Percentiles rank a stretch among this genome's conserved stretches.
Conservation (phyloP, 202 grass and related monocot species). For the Panicum hallii region DNA sequence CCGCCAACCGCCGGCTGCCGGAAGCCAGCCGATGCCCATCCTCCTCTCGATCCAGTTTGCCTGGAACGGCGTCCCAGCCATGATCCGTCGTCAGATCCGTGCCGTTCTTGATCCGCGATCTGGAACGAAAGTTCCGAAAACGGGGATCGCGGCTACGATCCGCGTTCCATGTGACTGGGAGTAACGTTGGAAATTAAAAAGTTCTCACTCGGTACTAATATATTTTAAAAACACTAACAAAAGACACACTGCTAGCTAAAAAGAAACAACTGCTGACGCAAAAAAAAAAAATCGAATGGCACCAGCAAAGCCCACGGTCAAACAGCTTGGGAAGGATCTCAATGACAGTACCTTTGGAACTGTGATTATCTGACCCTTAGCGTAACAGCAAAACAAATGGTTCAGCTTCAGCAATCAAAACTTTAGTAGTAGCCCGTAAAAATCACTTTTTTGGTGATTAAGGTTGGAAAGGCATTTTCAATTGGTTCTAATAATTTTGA, state of each 20-base stretch:
- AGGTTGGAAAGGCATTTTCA: background rate
- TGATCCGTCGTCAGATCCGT: too few relatives aligned
- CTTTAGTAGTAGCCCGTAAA: too few relatives aligned
- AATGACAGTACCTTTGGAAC: slow-evolving; percentile 12
- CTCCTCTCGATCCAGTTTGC: too few relatives aligned
- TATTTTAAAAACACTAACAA: background rate
- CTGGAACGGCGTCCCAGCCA: too few relatives aligned
- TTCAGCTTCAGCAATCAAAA: background rate
- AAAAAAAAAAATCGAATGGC: background rate
- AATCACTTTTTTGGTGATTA: background rate
- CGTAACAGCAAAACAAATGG: background rate
- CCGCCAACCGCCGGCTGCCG: too few relatives aligned
- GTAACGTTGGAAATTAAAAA: background rate
- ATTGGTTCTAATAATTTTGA: too few relatives aligned
- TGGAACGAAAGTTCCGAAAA: too few relatives aligned
- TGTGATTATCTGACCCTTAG: background rate
- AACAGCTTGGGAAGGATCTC: background rate
- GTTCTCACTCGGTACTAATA: background rate
- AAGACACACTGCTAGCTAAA: background rate
- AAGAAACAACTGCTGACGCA: background rate
- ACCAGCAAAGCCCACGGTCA: background rate
- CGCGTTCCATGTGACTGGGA: too few relatives aligned
- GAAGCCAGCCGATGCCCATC: too few relatives aligned
- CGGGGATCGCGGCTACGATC: too few relatives aligned
- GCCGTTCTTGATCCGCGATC: too few relatives aligned